Conservation (phyloP, 192 early-diverging fungal genomes). For the Gigaspora rosea region DNA sequence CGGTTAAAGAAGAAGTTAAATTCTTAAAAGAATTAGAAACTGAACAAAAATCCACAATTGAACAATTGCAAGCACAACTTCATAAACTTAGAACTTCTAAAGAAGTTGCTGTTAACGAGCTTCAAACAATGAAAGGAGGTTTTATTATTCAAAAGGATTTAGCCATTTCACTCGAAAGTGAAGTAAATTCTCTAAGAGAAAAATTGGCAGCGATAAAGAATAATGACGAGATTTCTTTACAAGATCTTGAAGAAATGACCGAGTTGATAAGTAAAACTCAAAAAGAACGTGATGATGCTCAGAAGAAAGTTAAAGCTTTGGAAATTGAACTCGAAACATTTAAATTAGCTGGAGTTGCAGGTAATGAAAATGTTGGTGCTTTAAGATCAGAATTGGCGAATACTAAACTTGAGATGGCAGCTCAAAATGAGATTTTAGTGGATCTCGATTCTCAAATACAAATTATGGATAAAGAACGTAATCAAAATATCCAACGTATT, state of each 20-base stretch:
- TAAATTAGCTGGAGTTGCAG: conserved; percentile 11
- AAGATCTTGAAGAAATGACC: conserved; percentile 19
- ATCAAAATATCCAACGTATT: not conserved
- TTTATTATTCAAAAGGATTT: conserved; percentile 26
- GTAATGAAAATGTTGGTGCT: conserved; percentile 14
- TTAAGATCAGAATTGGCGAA: conserved; percentile 17
- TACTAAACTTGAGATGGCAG: conserved; percentile 22
- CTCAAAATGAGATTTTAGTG: conserved; percentile 17
- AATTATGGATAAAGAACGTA: conserved; percentile 15
- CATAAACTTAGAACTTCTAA: conserved; percentile 7
- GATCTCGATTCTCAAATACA: conserved; percentile 21
- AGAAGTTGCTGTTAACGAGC: conserved; percentile 15
- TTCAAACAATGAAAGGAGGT: conserved; percentile 23
- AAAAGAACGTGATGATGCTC: conserved; percentile 9
- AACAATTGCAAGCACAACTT: conserved; percentile 20
- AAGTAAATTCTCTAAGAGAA: conserved; percentile 9
- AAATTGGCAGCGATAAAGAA: not conserved
- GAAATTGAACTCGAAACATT: conserved; percentile 27
- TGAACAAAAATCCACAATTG: conserved; percentile 18
- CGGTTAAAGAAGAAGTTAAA: conserved; percentile 4
- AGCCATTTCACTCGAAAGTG: not conserved
- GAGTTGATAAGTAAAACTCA: conserved; percentile 5
- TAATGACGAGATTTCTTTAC: not conserved
- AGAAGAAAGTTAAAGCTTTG: not conserved
- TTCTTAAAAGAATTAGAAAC: conserved; percentile 8